Percentiles rank a stretch among this genome's conserved stretches.
These are phyloP conservation scores for Ascochyta viciae-villosae DNA, from an alignment of 2,329 filamentous ascomycete species.

Conservation along the genomic window DNA sequence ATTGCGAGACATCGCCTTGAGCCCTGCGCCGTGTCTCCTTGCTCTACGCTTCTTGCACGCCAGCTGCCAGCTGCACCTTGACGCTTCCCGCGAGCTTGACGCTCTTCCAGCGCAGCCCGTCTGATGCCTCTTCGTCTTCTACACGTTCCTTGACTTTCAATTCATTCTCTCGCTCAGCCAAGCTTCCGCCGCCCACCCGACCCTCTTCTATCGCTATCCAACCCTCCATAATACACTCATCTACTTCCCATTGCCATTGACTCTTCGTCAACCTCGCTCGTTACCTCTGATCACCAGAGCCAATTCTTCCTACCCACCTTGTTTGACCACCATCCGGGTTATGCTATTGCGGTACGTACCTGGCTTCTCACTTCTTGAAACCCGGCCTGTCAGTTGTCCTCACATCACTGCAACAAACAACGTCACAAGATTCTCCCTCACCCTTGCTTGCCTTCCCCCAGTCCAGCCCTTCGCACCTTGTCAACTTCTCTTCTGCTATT, in stretches of 20 bases:
- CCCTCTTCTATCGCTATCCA: constrained; percentile 18
- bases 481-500: constrained; percentile 3
- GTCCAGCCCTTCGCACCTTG: constrained; percentile 13
- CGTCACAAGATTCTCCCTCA: constrained; percentile 37
- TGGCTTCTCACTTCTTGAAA: constrained; percentile 39
- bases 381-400: constrained; percentile 37
- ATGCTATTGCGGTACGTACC: constrained; percentile 56
- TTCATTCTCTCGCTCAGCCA: constrained; percentile 23
- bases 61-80: constrained; percentile 25
- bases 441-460: constrained; percentile 25
- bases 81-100: constrained; percentile 37
- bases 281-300: constrained; percentile 5
- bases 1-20: constrained; percentile 31
- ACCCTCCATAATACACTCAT: constrained; percentile 17
- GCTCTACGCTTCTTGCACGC: constrained; percentile 25
- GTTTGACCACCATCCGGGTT: constrained; percentile 32
- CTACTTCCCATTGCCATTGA: constrained; percentile 1
- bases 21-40: constrained; percentile 23
- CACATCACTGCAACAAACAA: constrained; percentile 39
- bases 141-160: constrained; percentile 27
- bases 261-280: not conserved
- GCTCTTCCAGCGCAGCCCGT: constrained; percentile 30
- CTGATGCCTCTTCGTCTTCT: constrained; percentile 20
- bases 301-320: constrained; percentile 29
- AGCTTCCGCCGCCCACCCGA: constrained; percentile 20